phyloP scores from a whole-genome alignment of 164 flowering plant species.

The Cinnamomum micranthum region DNA sequence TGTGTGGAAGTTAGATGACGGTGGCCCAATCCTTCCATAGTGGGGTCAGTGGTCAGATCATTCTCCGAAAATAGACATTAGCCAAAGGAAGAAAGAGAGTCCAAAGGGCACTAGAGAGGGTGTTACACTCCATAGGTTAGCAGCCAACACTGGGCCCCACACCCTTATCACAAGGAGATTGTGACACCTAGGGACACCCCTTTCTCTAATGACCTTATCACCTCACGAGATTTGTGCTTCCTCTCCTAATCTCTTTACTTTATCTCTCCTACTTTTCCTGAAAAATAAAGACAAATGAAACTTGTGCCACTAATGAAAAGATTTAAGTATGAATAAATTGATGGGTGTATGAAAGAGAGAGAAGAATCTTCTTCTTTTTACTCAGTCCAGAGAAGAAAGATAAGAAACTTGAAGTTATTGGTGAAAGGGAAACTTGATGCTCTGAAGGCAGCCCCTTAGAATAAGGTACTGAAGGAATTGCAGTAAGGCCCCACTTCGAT shows the following conservation, averaged over 20 bases:
- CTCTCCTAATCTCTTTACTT: slow-evolving; percentile 1
- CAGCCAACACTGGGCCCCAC: background rate
- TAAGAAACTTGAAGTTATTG: too few relatives aligned
- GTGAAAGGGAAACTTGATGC: too few relatives aligned
- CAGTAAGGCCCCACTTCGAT: too few relatives aligned
- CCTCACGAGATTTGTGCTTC: slow-evolving; percentile 9
- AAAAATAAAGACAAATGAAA: background rate
- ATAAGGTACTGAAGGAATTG: too few relatives aligned
- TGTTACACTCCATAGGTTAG: too few relatives aligned
- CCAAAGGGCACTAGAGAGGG: background rate
- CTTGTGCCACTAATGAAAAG: background rate
- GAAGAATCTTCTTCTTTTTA: background rate
- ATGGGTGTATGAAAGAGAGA: background rate
- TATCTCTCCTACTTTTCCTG: background rate
- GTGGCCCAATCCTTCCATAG: too few relatives aligned
- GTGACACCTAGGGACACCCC: slow-evolving; percentile 11
- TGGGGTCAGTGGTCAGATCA: background rate
- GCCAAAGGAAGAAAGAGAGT: background rate
- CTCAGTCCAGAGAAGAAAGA: background rate
- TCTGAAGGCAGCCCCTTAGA: too few relatives aligned
- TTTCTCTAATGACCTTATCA: background rate
- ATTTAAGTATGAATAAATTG: background rate
- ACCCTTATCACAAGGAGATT: slow-evolving; percentile 7
- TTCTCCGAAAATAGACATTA: background rate
- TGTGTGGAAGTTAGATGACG: too few relatives aligned